Percentiles rank a stretch among this genome's conserved stretches.
Conservation (phyloP, 108 stramenopile genomes). For the Bacterosira constricta region DNA sequence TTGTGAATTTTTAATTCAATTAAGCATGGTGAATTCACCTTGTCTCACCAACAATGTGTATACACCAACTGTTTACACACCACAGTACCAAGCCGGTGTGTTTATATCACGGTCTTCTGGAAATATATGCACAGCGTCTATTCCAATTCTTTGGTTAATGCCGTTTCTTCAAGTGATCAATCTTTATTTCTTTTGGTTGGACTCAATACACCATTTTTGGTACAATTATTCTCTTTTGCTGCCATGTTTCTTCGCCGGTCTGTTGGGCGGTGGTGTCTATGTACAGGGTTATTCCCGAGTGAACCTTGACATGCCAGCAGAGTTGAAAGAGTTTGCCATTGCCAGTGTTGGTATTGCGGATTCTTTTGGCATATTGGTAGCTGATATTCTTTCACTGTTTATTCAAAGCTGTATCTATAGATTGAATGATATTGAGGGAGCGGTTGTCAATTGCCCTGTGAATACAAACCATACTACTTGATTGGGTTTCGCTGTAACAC, state of each 20-base stretch:
- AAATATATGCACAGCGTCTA: constrained; percentile 46
- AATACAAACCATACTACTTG: too few species aligned
- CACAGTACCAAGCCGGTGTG: constrained; percentile 75
- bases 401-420: constrained; percentile 79
- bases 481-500: too few species aligned
- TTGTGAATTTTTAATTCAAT: too few species aligned
- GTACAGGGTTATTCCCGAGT: constrained; percentile 76
- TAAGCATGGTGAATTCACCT: neutral
- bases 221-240: constrained; percentile 46
- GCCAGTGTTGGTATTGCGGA: constrained; percentile 71
- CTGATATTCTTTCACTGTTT: constrained; percentile 70
- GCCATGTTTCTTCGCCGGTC: constrained; percentile 64
- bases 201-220: constrained; percentile 35
- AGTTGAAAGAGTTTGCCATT: constrained; percentile 73
- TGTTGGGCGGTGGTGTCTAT: constrained; percentile 84
- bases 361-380: constrained; percentile 63
- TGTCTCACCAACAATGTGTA: neutral
- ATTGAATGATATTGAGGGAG: constrained; percentile 63
- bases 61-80: neutral
- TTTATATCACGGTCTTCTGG: constrained; percentile 76
- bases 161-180: constrained; percentile 66
- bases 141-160: constrained; percentile 71
- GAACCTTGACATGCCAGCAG: constrained; percentile 52
- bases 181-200: constrained; percentile 65
- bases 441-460: constrained; percentile 60